These are phyloP conservation scores for Psidium friedrichsthalianum DNA, from an alignment of 345 rosid genomes.

Conservation along the genomic window DNA sequence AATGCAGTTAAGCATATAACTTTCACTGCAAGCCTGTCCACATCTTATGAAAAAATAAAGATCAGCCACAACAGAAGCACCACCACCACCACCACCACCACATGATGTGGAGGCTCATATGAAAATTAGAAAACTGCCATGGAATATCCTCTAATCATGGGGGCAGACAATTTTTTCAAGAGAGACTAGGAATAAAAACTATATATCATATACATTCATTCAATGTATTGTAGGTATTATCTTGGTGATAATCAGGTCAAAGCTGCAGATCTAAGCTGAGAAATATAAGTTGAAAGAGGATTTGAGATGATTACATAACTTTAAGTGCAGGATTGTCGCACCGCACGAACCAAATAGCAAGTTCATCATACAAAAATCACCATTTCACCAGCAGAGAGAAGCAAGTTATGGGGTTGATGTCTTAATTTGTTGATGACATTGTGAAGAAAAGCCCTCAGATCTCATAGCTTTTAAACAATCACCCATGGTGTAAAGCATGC, in stretches of 20 bases:
- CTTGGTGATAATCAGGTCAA: background rate
- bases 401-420: background rate
- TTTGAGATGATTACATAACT: background rate
- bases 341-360: background rate
- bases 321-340: background rate
- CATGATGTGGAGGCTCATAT: background rate
- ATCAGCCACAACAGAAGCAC: background rate
- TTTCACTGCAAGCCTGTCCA: background rate
- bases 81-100: background rate
- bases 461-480: conserved; percentile 7
- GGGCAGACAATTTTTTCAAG: background rate
- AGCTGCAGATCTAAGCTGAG: background rate
- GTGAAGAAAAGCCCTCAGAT: conserved; percentile 6
- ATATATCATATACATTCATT: background rate
- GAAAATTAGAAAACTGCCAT: background rate
- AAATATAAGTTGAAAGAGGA: background rate
- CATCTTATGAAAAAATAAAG: background rate
- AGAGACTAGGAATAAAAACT: background rate
- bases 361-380: background rate
- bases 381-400: background rate
- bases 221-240: background rate
- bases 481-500: background rate
- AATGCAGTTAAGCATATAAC: background rate
- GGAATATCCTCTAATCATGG: background rate
- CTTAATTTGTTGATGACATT: background rate